These are phyloP conservation scores for Leccinum rimulosum DNA, from an alignment of 768 basidiomycete genomes.

Conservation along the genomic window DNA sequence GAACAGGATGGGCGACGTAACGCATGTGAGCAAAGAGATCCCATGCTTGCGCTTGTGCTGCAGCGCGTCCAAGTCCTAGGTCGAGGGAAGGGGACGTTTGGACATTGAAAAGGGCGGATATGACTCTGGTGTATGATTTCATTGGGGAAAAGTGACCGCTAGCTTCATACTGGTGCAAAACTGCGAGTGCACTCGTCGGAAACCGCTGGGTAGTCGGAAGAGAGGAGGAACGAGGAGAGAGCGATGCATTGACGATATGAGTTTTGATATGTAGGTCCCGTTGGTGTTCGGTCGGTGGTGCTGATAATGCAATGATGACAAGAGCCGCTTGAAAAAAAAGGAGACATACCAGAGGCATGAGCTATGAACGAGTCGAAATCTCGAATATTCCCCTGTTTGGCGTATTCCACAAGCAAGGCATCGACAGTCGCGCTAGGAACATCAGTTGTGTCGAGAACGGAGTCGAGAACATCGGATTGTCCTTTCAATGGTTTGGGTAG, in stretches of 20 bases:
- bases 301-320: slow-evolving; percentile 20
- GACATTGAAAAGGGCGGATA: slow-evolving; percentile 54
- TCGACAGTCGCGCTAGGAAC: slow-evolving; percentile 46
- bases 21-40: slow-evolving; percentile 96
- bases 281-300: slow-evolving; percentile 49
- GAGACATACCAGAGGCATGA: slow-evolving; percentile 41
- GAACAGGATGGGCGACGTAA: slow-evolving; percentile 85
- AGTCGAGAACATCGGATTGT: slow-evolving; percentile 4
- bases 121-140: slow-evolving; percentile 68
- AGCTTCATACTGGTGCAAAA: slow-evolving; percentile 73
- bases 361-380: slow-evolving; percentile 46
- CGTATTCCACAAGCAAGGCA: slow-evolving; percentile 48
- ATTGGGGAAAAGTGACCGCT: slow-evolving; percentile 64
- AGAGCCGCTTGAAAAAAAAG: neutral
- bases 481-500: neutral
- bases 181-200: slow-evolving; percentile 59
- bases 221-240: slow-evolving; percentile 20
- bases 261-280: slow-evolving; percentile 73
- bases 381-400: slow-evolving; percentile 42
- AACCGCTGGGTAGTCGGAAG: slow-evolving; percentile 36
- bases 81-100: slow-evolving; percentile 30
- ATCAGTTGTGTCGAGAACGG: slow-evolving; percentile 1
- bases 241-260: slow-evolving; percentile 39
- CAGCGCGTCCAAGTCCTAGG: slow-evolving; percentile 33
- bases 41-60: slow-evolving; percentile 80